Evolutionary conservation across 2,329 filamentous ascomycete species (phyloP).

Genomic region (Ceratocystis destructans): DNA sequence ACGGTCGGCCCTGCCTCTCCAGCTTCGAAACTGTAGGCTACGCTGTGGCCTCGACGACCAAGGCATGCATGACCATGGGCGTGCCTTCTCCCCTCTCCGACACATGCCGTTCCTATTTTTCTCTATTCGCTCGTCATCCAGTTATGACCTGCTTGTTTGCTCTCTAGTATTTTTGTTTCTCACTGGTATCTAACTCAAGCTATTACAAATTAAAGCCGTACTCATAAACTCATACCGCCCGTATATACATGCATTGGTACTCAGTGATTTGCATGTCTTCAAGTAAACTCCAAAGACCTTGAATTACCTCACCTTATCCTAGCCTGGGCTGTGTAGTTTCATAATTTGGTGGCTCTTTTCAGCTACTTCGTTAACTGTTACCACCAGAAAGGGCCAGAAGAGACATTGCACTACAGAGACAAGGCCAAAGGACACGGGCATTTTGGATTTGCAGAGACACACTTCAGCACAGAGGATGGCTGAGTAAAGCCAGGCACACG

Average conservation of each 20-base stretch:
- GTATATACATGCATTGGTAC: too few relatives aligned
- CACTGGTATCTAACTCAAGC: neutral
- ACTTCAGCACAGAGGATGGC: neutral
- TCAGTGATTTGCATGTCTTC: neutral
- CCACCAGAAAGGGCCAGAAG: neutral
- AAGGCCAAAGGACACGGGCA: neutral
- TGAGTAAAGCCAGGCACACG: constrained; percentile 7
- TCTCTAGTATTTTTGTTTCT: neutral
- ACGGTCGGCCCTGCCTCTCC: constrained; percentile 48
- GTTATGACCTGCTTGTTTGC: neutral
- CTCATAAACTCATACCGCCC: neutral
- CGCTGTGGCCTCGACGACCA: neutral
- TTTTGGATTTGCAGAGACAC: neutral
- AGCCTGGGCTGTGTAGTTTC: neutral
- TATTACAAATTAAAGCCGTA: neutral
- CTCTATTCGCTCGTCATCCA: neutral
- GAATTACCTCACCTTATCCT: neutral
- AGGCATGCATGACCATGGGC: neutral
- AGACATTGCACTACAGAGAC: neutral
- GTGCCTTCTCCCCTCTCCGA: neutral
- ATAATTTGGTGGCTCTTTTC: neutral
- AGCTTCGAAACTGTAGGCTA: constrained; percentile 48
- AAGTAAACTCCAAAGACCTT: neutral
- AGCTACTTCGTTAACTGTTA: constrained; percentile 2
- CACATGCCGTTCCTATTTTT: neutral